A percentile compares a stretch with the other conserved stretches of the same genome.
Conservation (phyloP, 345 rosid genomes). For the Corchorus olitorius region DNA sequence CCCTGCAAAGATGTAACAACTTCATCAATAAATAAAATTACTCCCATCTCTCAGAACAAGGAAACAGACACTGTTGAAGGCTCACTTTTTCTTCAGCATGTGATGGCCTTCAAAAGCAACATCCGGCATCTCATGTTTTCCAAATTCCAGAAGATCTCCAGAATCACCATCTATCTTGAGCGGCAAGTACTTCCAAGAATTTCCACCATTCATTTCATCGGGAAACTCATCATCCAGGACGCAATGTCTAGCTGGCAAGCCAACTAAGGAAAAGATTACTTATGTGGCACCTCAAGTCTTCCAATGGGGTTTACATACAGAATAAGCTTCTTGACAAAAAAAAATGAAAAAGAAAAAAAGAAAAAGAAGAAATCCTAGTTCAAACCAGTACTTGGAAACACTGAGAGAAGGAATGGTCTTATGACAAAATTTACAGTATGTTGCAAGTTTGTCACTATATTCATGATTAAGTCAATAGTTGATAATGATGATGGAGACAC, state of each 20-base stretch:
- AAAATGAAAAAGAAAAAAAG: background rate
- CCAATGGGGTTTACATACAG: background rate
- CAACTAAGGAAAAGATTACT: background rate
- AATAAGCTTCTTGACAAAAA: background rate
- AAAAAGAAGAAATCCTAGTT: background rate
- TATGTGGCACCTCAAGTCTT: background rate
- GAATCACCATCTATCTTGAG: slow-evolving; percentile 32
- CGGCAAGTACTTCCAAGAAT: slow-evolving; percentile 43
- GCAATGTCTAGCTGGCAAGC: slow-evolving; percentile 34
- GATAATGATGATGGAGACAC: slow-evolving; percentile 12
- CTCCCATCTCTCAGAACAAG: slow-evolving; percentile 15
- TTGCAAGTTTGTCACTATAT: background rate
- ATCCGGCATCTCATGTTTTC: slow-evolving; percentile 33
- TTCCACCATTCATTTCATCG: slow-evolving; percentile 34
- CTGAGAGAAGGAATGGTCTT: background rate
- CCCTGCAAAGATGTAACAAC: slow-evolving; percentile 43
- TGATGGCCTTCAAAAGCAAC: slow-evolving; percentile 40
- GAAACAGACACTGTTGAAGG: slow-evolving; percentile 18
- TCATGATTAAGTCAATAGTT: background rate
- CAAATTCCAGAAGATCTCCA: slow-evolving; percentile 37
- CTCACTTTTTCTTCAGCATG: slow-evolving; percentile 53
- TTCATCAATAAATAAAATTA: slow-evolving; percentile 18
- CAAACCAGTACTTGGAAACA: background rate
- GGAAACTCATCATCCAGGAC: slow-evolving; percentile 35
- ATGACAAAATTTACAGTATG: background rate